Evolutionary conservation across 352 stramenopile genomes (phyloP).

Genomic region (Globisporangium apiculatum): DNA sequence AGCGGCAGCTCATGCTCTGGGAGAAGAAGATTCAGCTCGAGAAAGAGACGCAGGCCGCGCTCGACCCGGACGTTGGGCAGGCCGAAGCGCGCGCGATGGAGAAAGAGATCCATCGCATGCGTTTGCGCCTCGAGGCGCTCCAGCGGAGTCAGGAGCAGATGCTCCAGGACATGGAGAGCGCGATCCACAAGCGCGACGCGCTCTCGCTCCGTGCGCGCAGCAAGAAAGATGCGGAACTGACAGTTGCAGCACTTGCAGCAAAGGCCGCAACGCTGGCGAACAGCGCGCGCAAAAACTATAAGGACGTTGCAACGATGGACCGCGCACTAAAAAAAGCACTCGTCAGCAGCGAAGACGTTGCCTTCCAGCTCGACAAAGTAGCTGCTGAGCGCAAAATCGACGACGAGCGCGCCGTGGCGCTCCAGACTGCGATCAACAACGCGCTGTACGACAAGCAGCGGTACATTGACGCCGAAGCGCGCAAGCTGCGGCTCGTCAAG

Average conservation of each 20-base stretch:
- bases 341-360: conserved; percentile 54
- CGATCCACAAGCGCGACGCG: conserved; percentile 90
- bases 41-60: conserved; percentile 91
- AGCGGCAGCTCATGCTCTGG: conserved; percentile 92
- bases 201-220: conserved; percentile 86
- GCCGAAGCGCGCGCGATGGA: conserved; percentile 91
- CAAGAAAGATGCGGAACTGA: conserved; percentile 80
- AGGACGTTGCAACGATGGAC: conserved; percentile 48
- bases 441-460: conserved; percentile 90
- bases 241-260: conserved; percentile 77
- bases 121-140: conserved; percentile 86
- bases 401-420: conserved; percentile 46
- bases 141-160: conserved; percentile 90
- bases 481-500: conserved; percentile 66
- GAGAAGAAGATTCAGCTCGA: conserved; percentile 97
- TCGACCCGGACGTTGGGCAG: conserved; percentile 90
- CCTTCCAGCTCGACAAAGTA: conserved; percentile 74
- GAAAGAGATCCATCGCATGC: conserved; percentile 95
- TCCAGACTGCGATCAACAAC: conserved; percentile 83
- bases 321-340: conserved; percentile 58
- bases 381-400: conserved; percentile 73
- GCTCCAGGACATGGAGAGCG: conserved; percentile 92
- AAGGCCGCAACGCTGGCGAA: conserved; percentile 80
- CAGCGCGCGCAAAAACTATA: conserved; percentile 59
- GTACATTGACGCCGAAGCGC: conserved; percentile 65